phyloP scores from a whole-genome alignment of 768 basidiomycete genomes.

The Calocera cornea region DNA sequence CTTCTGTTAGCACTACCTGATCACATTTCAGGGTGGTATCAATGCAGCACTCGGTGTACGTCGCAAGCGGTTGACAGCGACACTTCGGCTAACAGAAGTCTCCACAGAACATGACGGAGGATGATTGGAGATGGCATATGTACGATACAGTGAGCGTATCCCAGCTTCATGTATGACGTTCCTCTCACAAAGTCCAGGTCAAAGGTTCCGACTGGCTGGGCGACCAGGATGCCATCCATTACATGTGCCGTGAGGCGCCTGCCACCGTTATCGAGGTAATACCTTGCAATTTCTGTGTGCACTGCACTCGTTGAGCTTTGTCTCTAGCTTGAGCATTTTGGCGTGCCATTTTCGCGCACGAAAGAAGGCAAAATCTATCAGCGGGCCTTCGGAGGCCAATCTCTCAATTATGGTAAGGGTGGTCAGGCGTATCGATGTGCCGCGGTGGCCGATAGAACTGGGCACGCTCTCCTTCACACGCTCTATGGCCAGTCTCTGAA shows the following conservation, averaged over 20 bases:
- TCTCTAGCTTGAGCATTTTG: slow-evolving; percentile 86
- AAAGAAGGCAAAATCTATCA: slow-evolving; percentile 99
- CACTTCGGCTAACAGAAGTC: not conserved
- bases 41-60: slow-evolving; percentile 86
- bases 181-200: slow-evolving; percentile 39
- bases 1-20: slow-evolving; percentile 9
- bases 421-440: slow-evolving; percentile 99
- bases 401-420: slow-evolving; percentile 90
- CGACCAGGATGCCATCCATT: slow-evolving; percentile 98
- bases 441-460: slow-evolving; percentile 95
- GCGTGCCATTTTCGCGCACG: slow-evolving; percentile 96
- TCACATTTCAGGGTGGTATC: slow-evolving; percentile 64
- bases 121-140: slow-evolving; percentile 99
- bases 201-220: slow-evolving; percentile 99
- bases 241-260: slow-evolving; percentile 98
- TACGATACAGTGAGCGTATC: slow-evolving; percentile 64
- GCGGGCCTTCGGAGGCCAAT: slow-evolving; percentile 97
- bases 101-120: slow-evolving; percentile 89
- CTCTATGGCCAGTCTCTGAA: slow-evolving; percentile 98
- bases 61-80: not conserved
- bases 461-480: slow-evolving; percentile 95
- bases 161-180: not conserved
- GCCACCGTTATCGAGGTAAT: slow-evolving; percentile 79
- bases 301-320: slow-evolving; percentile 6
- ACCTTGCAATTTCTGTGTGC: not conserved